A percentile compares a stretch with the other conserved stretches of the same genome.
phyloP scores from a whole-genome alignment of 192 early-diverging fungal species.

The Rhizophagus clarus region DNA sequence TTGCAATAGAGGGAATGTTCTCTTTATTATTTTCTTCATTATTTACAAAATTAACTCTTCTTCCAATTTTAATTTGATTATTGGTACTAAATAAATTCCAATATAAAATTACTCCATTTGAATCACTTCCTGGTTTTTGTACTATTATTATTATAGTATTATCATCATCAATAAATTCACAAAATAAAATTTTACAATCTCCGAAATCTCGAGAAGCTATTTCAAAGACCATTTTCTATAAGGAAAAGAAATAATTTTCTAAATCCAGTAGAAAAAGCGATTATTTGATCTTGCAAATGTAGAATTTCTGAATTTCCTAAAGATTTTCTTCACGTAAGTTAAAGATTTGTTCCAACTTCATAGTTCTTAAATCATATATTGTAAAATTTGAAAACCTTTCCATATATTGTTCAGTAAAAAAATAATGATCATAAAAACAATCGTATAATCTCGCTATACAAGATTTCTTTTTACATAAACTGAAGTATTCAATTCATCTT shows the following conservation, averaged over 20 bases:
- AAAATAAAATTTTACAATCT: neutral
- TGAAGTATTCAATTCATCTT: neutral
- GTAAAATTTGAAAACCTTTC: neutral
- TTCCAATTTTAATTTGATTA: neutral
- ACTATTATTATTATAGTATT: neutral
- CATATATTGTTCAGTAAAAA: neutral
- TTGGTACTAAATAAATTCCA: neutral
- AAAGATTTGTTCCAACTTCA: neutral
- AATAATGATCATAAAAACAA: neutral
- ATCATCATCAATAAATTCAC: neutral
- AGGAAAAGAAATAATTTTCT: neutral
- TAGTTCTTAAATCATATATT: neutral
- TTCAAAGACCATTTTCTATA: neutral
- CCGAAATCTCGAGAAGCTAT: neutral
- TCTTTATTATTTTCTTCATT: neutral
- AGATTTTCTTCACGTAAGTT: neutral
- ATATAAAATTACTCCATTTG: neutral
- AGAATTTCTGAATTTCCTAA: neutral
- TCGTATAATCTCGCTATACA: neutral
- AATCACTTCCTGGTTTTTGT: neutral
- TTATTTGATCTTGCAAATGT: neutral
- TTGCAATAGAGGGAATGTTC: neutral
- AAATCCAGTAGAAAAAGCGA: neutral
- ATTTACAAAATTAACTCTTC: neutral
- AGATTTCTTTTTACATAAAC: neutral